Percentiles rank a stretch among this genome's conserved stretches.
phyloP scores from a whole-genome alignment of 176 grass and related monocot species.

The Hordeum vulgare region MorexV3_pseudomolecules_assembly NC_058518.1:122524909-122525408 shows the following conservation, averaged over 20 bases:
- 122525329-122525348: not conserved
- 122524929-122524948: slow-evolving; percentile 70
- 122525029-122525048: slow-evolving; percentile 42
- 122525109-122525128: not conserved
- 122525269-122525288: slow-evolving; percentile 91
- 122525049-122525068: slow-evolving; percentile 68
- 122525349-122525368: too few species aligned
- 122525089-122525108: not conserved
- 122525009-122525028: slow-evolving; percentile 72
- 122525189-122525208: slow-evolving; percentile 74
- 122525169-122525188: slow-evolving; percentile 51
- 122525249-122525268: slow-evolving; percentile 85
- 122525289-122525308: slow-evolving; percentile 77
- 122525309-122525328: slow-evolving; percentile 65
- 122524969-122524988: slow-evolving; percentile 85
- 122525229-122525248: slow-evolving; percentile 62
- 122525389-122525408: too few species aligned
- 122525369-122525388: too few species aligned
- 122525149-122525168: not conserved
- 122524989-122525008: slow-evolving; percentile 80
- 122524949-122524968: slow-evolving; percentile 74
- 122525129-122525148: slow-evolving; percentile 19
- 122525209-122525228: slow-evolving; percentile 67
- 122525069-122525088: slow-evolving; percentile 54
- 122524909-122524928: slow-evolving; percentile 72